phyloP scores from a whole-genome alignment of 805 yeast species.

The Zygotorulaspora florentina region DNA sequence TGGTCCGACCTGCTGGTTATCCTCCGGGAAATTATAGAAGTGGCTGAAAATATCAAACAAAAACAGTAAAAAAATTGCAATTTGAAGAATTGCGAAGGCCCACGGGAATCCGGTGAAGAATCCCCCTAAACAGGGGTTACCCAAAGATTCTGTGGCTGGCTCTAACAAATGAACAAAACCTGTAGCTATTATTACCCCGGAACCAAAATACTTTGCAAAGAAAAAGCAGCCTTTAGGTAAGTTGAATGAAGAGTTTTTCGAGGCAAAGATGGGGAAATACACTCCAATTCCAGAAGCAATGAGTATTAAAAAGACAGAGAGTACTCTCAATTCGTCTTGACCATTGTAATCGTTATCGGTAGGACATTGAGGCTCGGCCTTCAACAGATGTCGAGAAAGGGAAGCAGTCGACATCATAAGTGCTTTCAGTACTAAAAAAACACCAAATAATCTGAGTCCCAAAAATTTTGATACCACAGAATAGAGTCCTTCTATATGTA shows the following conservation, averaged over 20 bases:
- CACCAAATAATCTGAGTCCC: background rate
- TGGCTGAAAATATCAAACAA: conserved; percentile 42
- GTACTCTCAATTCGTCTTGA: conserved; percentile 40
- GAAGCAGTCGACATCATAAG: background rate
- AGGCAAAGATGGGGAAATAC: conserved; percentile 54
- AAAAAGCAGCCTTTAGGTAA: conserved; percentile 62
- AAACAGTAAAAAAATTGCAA: conserved; percentile 41
- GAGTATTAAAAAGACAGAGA: conserved; percentile 55
- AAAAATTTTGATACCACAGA: background rate
- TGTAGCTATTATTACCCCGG: conserved; percentile 55
- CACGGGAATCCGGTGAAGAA: conserved; percentile 46
- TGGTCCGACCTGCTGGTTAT: background rate
- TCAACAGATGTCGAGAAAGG: background rate
- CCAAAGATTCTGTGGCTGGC: conserved; percentile 58
- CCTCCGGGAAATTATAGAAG: conserved; percentile 1
- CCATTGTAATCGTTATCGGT: conserved; percentile 42
- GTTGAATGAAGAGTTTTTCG: conserved; percentile 45
- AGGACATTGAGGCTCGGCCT: conserved; percentile 29
- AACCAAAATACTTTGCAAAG: conserved; percentile 46
- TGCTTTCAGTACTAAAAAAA: background rate
- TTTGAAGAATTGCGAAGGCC: conserved; percentile 46
- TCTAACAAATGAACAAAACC: conserved; percentile 64
- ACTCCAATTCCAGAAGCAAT: conserved; percentile 52
- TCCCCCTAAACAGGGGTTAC: conserved; percentile 53
- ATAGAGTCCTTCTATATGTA: background rate